phyloP scores from a whole-genome alignment of 345 rosid genomes.

The Tarenaya hassleriana region DNA sequence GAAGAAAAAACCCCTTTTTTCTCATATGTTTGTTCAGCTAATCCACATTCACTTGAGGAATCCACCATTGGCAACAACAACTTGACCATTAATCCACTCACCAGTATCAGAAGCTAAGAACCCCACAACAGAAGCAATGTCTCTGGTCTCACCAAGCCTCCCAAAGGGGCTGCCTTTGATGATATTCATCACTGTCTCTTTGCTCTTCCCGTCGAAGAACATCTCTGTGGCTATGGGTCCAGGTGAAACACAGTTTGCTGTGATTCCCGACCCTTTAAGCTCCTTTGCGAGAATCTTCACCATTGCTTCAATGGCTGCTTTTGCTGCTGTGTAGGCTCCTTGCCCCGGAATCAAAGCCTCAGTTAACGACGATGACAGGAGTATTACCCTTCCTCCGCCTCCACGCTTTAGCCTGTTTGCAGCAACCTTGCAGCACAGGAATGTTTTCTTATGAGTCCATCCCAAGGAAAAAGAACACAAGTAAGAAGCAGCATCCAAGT shows the following conservation, averaged over 20 bases:
- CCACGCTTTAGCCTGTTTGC: constrained; percentile 36
- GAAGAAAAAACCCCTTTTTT: no score
- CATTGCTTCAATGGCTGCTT: constrained; percentile 47
- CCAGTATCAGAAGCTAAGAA: constrained; percentile 48
- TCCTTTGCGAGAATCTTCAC: constrained; percentile 44
- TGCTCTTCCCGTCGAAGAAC: constrained; percentile 38
- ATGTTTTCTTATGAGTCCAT: constrained; percentile 30
- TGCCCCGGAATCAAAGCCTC: constrained; percentile 27
- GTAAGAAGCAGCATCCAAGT: constrained; percentile 29
- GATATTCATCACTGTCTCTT: constrained; percentile 27
- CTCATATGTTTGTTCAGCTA: no score
- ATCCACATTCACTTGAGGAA: constrained; percentile 25
- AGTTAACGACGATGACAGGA: constrained; percentile 32
- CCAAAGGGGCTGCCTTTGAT: constrained; percentile 31
- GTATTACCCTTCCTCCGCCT: constrained; percentile 39
- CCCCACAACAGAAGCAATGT: constrained; percentile 41
- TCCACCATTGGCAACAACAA: constrained; percentile 44
- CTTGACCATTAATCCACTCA: constrained; percentile 48
- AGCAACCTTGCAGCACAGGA: constrained; percentile 42
- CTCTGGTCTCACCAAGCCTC: constrained; percentile 39
- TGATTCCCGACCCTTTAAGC: constrained; percentile 43
- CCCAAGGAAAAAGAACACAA: constrained; percentile 25
- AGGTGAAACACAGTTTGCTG: constrained; percentile 51
- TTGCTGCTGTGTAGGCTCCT: constrained; percentile 37
- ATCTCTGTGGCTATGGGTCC: constrained; percentile 47